Conservation (phyloP, 2,329 filamentous ascomycete genomes). For the Onygena corvina region DNA sequence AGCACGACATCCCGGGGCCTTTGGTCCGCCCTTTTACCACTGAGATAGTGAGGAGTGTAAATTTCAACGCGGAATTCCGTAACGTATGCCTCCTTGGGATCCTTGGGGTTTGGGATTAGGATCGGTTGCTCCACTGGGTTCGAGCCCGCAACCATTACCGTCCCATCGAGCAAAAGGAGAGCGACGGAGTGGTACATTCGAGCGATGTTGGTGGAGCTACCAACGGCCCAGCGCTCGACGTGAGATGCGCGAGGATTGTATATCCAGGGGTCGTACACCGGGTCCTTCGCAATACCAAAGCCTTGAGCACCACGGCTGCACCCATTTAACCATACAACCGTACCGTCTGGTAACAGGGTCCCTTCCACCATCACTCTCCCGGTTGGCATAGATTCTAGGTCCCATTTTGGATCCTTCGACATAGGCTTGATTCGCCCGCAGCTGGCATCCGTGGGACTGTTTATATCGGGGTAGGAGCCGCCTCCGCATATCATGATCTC, state of each 20-base stretch:
- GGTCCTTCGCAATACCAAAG: conserved; percentile 45
- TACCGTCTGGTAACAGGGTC: conserved; percentile 49
- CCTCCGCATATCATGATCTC: conserved; percentile 49
- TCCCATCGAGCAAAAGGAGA: conserved; percentile 48
- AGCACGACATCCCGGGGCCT: conserved; percentile 41
- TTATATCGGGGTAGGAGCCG: conserved; percentile 48
- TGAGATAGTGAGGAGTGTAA: conserved; percentile 50
- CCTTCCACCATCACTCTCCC: conserved; percentile 50
- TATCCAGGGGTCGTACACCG: conserved; percentile 45
- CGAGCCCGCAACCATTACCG: conserved; percentile 47
- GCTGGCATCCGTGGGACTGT: conserved; percentile 46
- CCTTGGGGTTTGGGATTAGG: conserved; percentile 32
- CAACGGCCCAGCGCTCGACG: conserved; percentile 39
- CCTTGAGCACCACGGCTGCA: conserved; percentile 48
- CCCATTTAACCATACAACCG: conserved; percentile 48
- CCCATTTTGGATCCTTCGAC: conserved; percentile 39
- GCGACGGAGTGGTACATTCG: conserved; percentile 51
- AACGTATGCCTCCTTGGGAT: conserved; percentile 36
- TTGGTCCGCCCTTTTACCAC: conserved; percentile 37
- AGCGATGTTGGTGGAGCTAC: conserved; percentile 33
- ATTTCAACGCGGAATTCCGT: conserved; percentile 53
- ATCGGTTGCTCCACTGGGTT: conserved; percentile 50
- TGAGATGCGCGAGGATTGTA: conserved; percentile 44
- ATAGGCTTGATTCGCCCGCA: conserved; percentile 47
- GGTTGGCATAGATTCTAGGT: conserved; percentile 48